A percentile compares a stretch with the other conserved stretches of the same genome.
phyloP scores from a whole-genome alignment of 345 rosid genomes.

The Atalantia buxifolia region DNA sequence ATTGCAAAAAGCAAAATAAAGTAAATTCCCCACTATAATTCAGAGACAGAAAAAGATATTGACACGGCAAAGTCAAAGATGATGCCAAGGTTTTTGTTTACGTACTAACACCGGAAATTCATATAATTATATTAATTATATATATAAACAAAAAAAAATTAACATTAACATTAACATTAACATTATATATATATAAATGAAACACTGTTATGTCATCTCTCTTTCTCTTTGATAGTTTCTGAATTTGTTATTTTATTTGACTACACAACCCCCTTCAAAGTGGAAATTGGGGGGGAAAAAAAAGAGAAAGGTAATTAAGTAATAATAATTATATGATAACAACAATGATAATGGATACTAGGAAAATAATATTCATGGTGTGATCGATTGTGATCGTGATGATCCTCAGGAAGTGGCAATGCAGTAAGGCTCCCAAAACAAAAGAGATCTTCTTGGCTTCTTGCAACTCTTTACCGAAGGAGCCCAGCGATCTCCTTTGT shows the following conservation, averaged over 20 bases:
- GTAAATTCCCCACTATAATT: not conserved
- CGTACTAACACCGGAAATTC: conserved; percentile 2
- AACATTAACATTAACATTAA: not conserved
- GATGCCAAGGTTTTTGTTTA: conserved; percentile 26
- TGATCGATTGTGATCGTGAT: not conserved
- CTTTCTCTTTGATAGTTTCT: conserved; percentile 12
- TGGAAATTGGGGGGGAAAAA: conserved; percentile 27
- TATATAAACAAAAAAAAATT: too few relatives aligned
- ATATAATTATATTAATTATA: not conserved
- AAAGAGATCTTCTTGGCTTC: conserved; percentile 61
- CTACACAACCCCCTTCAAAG: conserved; percentile 30
- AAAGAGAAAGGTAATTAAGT: conserved; percentile 11
- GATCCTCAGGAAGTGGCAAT: conserved; percentile 65
- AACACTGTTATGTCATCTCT: conserved; percentile 1
- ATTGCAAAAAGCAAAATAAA: conserved; percentile 6
- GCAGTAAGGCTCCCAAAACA: conserved; percentile 61
- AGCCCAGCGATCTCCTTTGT: conserved; percentile 27
- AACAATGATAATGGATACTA: not conserved
- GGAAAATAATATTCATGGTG: not conserved
- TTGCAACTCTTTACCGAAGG: conserved; percentile 65
- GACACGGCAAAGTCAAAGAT: conserved; percentile 29
- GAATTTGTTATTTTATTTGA: conserved; percentile 28
- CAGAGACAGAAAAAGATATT: conserved; percentile 24
- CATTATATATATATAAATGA: not conserved
- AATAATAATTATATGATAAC: not conserved